Evolutionary conservation across 2,329 filamentous ascomycete species (phyloP).

Genomic region (Trichoderma brevicompactum): DNA sequence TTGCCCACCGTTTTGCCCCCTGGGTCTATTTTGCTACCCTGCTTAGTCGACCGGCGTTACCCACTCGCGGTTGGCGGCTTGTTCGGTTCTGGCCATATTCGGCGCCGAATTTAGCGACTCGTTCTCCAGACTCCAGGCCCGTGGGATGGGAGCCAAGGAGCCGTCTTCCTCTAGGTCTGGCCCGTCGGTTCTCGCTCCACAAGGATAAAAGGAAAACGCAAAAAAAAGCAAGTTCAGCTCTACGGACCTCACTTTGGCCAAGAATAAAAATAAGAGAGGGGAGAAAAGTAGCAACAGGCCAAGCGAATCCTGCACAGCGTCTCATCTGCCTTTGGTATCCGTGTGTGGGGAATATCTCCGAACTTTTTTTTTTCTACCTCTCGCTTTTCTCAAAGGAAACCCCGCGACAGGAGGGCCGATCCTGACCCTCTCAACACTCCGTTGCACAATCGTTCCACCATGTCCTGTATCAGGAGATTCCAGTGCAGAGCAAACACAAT

Average conservation of each 20-base stretch:
- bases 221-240: conserved; percentile 13
- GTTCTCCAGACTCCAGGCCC: conserved; percentile 26
- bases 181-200: conserved; percentile 8
- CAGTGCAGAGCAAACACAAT: neutral
- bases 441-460: conserved; percentile 17
- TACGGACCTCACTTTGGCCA: neutral
- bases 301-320: neutral
- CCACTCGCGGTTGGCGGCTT: conserved; percentile 20
- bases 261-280: neutral
- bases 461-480: neutral
- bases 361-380: neutral
- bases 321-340: conserved; percentile 16
- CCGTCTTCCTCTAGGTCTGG: conserved; percentile 15
- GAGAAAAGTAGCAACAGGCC: neutral
- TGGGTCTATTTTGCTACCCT: neutral
- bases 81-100: conserved; percentile 19
- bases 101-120: conserved; percentile 20
- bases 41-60: conserved; percentile 13
- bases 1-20: neutral
- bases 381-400: neutral
- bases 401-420: neutral
- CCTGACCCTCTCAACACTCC: neutral
- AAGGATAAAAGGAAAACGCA: neutral
- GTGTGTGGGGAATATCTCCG: conserved; percentile 10
- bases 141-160: conserved; percentile 14